These are phyloP conservation scores for Aureobasidium leucospermi DNA, from an alignment of 2,329 filamentous ascomycete species.

Conservation along the genomic window DNA sequence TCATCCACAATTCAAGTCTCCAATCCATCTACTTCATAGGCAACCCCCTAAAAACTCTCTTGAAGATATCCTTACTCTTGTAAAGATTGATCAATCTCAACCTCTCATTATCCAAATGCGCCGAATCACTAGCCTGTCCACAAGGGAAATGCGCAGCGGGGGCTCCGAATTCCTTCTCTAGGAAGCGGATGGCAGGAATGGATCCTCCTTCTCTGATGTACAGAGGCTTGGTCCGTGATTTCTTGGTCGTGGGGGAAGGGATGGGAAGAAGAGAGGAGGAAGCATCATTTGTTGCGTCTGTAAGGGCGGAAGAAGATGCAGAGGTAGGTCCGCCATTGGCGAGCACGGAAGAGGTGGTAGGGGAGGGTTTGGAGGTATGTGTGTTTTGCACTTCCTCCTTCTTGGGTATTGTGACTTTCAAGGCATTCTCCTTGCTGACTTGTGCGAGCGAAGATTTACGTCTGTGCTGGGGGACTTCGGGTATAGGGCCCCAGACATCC, in stretches of 20 bases:
- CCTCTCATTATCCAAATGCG: conserved; percentile 93
- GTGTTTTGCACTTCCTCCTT: conserved; percentile 18
- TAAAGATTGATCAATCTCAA: conserved; percentile 78
- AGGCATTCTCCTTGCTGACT: conserved; percentile 11
- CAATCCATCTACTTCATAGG: conserved; percentile 21
- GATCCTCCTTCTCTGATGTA: conserved; percentile 95
- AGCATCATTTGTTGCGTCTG: background rate
- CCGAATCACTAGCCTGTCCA: conserved; percentile 87
- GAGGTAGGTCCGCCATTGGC: conserved; percentile 35
- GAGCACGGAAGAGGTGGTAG: conserved; percentile 46
- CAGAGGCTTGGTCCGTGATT: conserved; percentile 52
- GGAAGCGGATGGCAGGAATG: conserved; percentile 86
- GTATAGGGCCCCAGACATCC: conserved; percentile 66
- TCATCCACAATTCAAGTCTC: too few relatives aligned
- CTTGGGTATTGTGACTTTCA: conserved; percentile 16
- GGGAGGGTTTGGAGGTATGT: conserved; percentile 30
- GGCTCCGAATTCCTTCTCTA: conserved; percentile 89
- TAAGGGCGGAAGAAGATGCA: background rate
- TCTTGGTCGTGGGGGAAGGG: background rate
- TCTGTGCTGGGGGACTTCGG: conserved; percentile 33
- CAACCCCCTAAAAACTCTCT: conserved; percentile 69
- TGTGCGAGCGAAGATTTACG: conserved; percentile 1
- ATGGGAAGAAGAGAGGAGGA: background rate
- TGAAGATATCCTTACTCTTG: conserved; percentile 88
- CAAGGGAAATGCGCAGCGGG: conserved; percentile 90